Conservation (phyloP, 306 rosid species). For the Cicer cuneatum region DNA sequence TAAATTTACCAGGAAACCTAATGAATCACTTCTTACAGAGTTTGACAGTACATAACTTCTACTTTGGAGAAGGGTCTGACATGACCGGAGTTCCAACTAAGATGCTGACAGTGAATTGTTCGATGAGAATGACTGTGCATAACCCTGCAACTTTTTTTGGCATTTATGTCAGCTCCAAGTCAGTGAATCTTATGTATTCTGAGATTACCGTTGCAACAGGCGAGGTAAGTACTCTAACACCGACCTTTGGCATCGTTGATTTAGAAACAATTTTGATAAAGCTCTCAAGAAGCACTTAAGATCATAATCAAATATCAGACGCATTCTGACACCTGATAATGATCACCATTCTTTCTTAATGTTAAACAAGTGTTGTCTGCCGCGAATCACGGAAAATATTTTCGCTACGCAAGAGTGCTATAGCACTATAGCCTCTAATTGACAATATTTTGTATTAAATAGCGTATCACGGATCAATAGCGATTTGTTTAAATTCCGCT, state of each 20-base stretch:
- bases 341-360: background rate
- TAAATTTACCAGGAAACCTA: conserved; percentile 6
- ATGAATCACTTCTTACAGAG: conserved; percentile 55
- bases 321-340: conserved; percentile 10
- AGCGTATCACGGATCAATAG: too few species aligned
- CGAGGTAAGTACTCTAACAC: conserved; percentile 57
- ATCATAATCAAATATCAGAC: background rate
- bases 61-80: conserved; percentile 83
- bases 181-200: conserved; percentile 76
- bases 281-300: background rate
- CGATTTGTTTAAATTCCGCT: too few species aligned
- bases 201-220: conserved; percentile 78
- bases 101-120: conserved; percentile 78
- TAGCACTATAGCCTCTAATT: too few species aligned
- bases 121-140: conserved; percentile 66
- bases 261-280: background rate
- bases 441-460: too few species aligned
- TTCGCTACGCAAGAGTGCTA: too few species aligned
- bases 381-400: too few species aligned
- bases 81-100: conserved; percentile 85
- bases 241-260: background rate
- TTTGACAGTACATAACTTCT: conserved; percentile 75
- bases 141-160: conserved; percentile 92
- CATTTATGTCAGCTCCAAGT: conserved; percentile 66
- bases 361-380: too few species aligned